phyloP scores from a whole-genome alignment of 306 rosid species.

The Dryas octopetala region DNA sequence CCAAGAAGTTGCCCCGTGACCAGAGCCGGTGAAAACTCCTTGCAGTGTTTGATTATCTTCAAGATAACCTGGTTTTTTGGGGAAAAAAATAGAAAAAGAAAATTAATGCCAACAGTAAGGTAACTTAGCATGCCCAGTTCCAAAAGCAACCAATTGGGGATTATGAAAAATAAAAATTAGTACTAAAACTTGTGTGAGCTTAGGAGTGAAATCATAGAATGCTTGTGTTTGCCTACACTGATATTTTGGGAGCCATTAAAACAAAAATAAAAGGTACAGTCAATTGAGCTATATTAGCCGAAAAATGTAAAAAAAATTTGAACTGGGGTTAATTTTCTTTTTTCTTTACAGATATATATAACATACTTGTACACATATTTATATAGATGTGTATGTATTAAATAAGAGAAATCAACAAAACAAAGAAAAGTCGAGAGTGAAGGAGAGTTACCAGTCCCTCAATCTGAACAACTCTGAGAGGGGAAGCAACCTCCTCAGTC shows the following conservation, averaged over 20 bases:
- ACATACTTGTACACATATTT: too few species aligned
- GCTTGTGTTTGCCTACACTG: background rate
- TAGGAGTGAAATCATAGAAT: background rate
- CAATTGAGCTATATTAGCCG: background rate
- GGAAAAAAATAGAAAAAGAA: background rate
- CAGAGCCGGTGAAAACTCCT: conserved; percentile 87
- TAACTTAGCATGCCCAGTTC: background rate
- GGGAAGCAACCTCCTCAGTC: conserved; percentile 82
- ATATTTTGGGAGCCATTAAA: background rate
- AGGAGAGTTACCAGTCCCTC: conserved; percentile 71
- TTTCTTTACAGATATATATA: too few species aligned
- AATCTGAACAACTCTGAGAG: conserved; percentile 91
- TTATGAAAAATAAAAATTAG: background rate
- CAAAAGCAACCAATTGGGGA: background rate
- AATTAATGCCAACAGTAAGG: background rate
- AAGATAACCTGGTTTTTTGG: conserved; percentile 55
- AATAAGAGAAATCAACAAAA: background rate
- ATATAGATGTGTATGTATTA: too few species aligned
- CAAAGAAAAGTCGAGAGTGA: background rate
- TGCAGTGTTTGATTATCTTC: conserved; percentile 97
- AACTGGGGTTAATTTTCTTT: too few species aligned
- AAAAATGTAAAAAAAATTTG: too few species aligned
- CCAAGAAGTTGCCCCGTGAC: conserved; percentile 99
- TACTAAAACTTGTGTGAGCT: background rate
- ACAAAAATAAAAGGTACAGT: background rate